Conservation (phyloP, 805 yeast species). For the Pichia deserticola region DNA sequence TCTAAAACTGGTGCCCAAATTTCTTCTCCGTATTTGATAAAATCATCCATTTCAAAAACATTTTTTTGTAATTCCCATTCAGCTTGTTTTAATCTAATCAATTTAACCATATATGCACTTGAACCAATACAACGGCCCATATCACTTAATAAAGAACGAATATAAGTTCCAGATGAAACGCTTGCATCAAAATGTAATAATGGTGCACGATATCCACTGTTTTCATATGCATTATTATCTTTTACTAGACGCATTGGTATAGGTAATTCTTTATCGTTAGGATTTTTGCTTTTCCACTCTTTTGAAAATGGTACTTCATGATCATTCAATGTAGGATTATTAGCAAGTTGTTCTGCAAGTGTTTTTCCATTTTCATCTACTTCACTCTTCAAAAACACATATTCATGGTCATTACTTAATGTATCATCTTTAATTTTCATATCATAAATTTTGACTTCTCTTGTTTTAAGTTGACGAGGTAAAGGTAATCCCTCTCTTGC, state of each 20-base stretch:
- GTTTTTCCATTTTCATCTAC: slow-evolving; percentile 43
- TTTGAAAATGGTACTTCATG: slow-evolving; percentile 54
- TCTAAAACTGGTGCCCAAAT: slow-evolving; percentile 66
- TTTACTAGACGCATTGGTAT: slow-evolving; percentile 34
- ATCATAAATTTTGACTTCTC: slow-evolving; percentile 57
- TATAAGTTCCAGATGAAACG: slow-evolving; percentile 94
- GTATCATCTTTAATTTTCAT: slow-evolving; percentile 49
- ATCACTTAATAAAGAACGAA: slow-evolving; percentile 84
- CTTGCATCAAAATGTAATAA: slow-evolving; percentile 63
- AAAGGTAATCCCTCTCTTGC: slow-evolving; percentile 83
- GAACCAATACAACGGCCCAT: slow-evolving; percentile 75
- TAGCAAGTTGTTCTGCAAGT: slow-evolving; percentile 29
- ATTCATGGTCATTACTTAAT: slow-evolving; percentile 49
- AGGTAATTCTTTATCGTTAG: slow-evolving; percentile 24
- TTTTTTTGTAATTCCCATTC: slow-evolving; percentile 73
- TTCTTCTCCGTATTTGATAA: slow-evolving; percentile 49
- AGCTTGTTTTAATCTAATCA: slow-evolving; percentile 68
- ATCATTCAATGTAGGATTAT: slow-evolving; percentile 53
- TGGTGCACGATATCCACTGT: slow-evolving; percentile 49
- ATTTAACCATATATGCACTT: slow-evolving; percentile 81
- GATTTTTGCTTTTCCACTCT: slow-evolving; percentile 41
- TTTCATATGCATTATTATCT: slow-evolving; percentile 27
- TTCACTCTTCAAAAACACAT: slow-evolving; percentile 36
- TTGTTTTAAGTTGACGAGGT: slow-evolving; percentile 73
- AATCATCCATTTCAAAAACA: slow-evolving; percentile 61